Conservation (phyloP, 2,329 filamentous ascomycete genomes). For the Paecilomyces sp. region DNA sequence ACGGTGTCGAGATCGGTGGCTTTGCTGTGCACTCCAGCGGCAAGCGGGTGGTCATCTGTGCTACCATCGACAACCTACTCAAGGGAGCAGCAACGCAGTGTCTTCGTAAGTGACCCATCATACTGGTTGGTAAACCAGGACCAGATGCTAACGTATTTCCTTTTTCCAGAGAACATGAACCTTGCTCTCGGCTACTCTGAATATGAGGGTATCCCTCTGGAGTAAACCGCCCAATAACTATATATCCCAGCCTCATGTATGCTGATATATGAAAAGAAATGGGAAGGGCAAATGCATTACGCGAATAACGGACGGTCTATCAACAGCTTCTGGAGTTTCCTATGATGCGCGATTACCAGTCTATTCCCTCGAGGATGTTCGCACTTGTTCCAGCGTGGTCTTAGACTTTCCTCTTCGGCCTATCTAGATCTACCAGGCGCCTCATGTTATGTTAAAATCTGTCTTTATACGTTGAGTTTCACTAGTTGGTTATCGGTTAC, state of each 20-base stretch:
- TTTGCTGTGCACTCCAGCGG: slow-evolving; percentile 89
- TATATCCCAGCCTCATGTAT: background rate
- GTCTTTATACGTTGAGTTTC: background rate
- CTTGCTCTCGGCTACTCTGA: slow-evolving; percentile 80
- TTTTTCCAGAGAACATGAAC: slow-evolving; percentile 75
- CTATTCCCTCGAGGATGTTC: background rate
- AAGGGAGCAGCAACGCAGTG: slow-evolving; percentile 93
- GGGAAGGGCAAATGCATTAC: background rate
- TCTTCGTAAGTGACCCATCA: slow-evolving; percentile 58
- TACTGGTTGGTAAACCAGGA: slow-evolving; percentile 3
- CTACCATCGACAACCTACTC: slow-evolving; percentile 86
- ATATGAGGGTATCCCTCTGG: slow-evolving; percentile 74
- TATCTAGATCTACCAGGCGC: background rate
- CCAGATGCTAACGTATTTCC: slow-evolving; percentile 5
- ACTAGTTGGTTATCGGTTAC: background rate
- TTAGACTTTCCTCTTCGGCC: background rate
- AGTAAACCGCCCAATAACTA: slow-evolving; percentile 23
- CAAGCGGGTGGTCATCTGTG: slow-evolving; percentile 88
- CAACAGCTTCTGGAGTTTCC: background rate
- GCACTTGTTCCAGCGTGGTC: background rate
- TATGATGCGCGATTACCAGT: background rate
- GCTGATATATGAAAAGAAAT: background rate
- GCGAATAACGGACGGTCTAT: background rate
- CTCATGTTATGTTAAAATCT: background rate
- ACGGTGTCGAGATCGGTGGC: slow-evolving; percentile 87